A percentile compares a stretch with the other conserved stretches of the same genome.
These are phyloP conservation scores for Xylaria hypoxylon DNA, from an alignment of 2,329 filamentous ascomycete species.

Conservation along the genomic window DNA sequence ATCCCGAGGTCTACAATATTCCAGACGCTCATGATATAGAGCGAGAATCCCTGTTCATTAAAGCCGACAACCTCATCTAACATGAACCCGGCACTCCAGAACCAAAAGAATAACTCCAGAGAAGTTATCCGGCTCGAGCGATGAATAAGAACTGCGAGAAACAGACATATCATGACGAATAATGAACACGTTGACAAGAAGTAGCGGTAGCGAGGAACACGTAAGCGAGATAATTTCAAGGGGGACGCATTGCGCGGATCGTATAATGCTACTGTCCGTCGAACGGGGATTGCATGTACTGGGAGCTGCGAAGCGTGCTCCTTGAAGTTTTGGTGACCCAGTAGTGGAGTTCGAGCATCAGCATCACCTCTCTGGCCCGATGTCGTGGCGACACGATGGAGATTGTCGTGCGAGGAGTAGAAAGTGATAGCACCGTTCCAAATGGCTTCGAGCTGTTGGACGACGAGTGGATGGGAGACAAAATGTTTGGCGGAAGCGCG, in stretches of 20 bases:
- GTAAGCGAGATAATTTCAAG: slow-evolving; percentile 89
- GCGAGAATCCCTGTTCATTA: slow-evolving; percentile 94
- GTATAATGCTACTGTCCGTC: slow-evolving; percentile 86
- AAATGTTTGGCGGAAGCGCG: slow-evolving; percentile 93
- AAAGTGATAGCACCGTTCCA: slow-evolving; percentile 97
- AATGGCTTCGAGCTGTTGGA: slow-evolving; percentile 95
- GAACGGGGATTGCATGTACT: slow-evolving; percentile 58
- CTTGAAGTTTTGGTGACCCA: slow-evolving; percentile 54
- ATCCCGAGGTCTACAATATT: slow-evolving; percentile 96
- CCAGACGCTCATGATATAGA: slow-evolving; percentile 99
- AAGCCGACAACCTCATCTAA: slow-evolving; percentile 95
- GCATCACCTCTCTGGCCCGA: slow-evolving; percentile 51
- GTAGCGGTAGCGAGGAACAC: slow-evolving; percentile 91
- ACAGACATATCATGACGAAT: slow-evolving; percentile 84
- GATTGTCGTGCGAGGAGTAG: slow-evolving; percentile 85
- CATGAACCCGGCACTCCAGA: slow-evolving; percentile 98
- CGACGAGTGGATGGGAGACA: slow-evolving; percentile 88
- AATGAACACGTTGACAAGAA: slow-evolving; percentile 90
- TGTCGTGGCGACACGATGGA: slow-evolving; percentile 71
- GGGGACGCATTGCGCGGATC: slow-evolving; percentile 89
- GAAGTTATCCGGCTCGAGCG: slow-evolving; percentile 84
- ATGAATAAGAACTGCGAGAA: slow-evolving; percentile 82
- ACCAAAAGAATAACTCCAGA: slow-evolving; percentile 92
- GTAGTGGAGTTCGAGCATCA: slow-evolving; percentile 65
- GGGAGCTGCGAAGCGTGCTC: slow-evolving; percentile 50